Evolutionary conservation across 176 grass and related monocot genomes (phyloP).

Genomic region (Themeda triandra): DNA sequence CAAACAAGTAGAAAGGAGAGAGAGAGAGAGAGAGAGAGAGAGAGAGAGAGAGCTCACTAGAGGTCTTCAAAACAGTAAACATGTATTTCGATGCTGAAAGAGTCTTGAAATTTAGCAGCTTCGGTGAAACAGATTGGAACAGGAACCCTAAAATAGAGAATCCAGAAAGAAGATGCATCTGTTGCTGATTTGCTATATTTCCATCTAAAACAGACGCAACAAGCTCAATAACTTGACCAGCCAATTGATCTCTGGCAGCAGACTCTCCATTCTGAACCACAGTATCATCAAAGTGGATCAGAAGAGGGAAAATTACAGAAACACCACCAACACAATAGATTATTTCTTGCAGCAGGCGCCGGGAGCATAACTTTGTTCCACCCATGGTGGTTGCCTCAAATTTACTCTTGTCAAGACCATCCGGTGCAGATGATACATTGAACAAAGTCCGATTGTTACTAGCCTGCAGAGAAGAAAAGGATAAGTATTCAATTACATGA

Average conservation of each 20-base stretch:
- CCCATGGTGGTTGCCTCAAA: constrained; percentile 80
- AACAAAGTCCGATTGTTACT: constrained; percentile 75
- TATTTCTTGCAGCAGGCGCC: constrained; percentile 85
- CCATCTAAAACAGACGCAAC: constrained; percentile 95
- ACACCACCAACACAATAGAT: constrained; percentile 99
- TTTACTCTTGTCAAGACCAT: constrained; percentile 72
- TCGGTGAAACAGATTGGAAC: constrained; percentile 77
- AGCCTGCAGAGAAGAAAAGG: constrained; percentile 60
- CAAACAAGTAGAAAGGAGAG: constrained; percentile 33
- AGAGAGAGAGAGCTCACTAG: constrained; percentile 50
- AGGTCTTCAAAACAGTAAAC: constrained; percentile 74
- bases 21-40: no score
- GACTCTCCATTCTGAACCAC: constrained; percentile 42
- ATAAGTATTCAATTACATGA: constrained; percentile 19
- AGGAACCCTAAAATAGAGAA: constrained; percentile 92
- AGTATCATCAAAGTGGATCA: constrained; percentile 81
- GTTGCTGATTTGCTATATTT: constrained; percentile 95
- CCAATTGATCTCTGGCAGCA: constrained; percentile 50
- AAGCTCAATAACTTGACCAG: constrained; percentile 87
- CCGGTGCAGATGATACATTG: constrained; percentile 73
- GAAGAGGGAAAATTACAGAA: constrained; percentile 93
- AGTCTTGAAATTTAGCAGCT: constrained; percentile 77
- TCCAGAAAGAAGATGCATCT: constrained; percentile 97
- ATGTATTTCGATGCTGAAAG: constrained; percentile 80
- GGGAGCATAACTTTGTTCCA: constrained; percentile 86